These are phyloP conservation scores for Ustilago cynodontis DNA, from an alignment of 1,284 basidiomycete species.

Conservation along the genomic window DNA sequence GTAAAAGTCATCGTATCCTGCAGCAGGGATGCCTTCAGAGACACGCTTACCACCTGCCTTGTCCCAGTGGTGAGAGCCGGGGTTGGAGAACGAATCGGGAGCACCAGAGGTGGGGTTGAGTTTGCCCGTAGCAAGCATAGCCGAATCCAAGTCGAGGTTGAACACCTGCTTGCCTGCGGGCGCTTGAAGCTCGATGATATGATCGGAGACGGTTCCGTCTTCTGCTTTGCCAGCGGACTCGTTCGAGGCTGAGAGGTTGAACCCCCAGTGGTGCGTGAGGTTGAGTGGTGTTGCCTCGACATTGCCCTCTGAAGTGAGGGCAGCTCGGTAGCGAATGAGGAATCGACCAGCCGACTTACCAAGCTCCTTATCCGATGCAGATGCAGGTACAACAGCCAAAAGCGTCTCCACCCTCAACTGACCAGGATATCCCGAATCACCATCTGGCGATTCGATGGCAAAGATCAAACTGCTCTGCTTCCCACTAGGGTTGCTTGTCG, in stretches of 20 bases:
- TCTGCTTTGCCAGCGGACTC: constrained; percentile 36
- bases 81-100: constrained; percentile 35
- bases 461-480: constrained; percentile 48
- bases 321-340: constrained; percentile 60
- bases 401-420: constrained; percentile 58
- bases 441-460: constrained; percentile 55
- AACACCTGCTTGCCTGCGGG: constrained; percentile 32
- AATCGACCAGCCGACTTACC: constrained; percentile 49
- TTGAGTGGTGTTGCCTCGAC: constrained; percentile 64
- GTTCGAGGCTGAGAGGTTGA: constrained; percentile 56
- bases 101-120: constrained; percentile 19
- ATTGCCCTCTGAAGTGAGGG: constrained; percentile 33
- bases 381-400: constrained; percentile 42
- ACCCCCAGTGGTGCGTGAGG: constrained; percentile 68
- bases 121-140: constrained; percentile 53
- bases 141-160: constrained; percentile 53
- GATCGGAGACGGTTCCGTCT: constrained; percentile 42
- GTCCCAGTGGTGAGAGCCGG: constrained; percentile 50
- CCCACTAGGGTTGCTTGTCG: constrained; percentile 30
- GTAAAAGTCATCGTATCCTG: constrained; percentile 66
- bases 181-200: constrained; percentile 52
- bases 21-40: constrained; percentile 29
- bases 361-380: constrained; percentile 25
- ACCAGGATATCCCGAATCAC: constrained; percentile 63
- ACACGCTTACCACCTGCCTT: constrained; percentile 43